Base-by-base conservation (phyloP, 768 basidiomycete species). In the Pilatotrama ljubarskyi region DNA sequence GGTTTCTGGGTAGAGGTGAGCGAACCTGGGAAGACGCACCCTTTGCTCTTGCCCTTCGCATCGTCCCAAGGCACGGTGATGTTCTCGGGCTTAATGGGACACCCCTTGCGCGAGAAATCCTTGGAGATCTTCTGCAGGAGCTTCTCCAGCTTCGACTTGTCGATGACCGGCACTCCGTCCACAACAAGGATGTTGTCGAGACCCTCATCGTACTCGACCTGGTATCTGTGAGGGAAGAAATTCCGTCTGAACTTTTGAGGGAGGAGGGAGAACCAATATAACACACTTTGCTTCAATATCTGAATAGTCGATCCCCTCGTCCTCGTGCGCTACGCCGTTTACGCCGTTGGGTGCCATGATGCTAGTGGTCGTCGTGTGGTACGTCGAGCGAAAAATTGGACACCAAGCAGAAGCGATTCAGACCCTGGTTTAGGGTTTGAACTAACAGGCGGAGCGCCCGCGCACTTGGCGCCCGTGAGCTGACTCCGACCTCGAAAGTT, bases 161-260 rank as follows among this genome's bases (percentile, higher is more conserved):
- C 94, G 72, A 98, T 92, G 60, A 93, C 73, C 10, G 95, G 97
- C 20, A 95, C 82, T 50, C 94, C 93, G 73, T 98, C 97, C 59
- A 98, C 86, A 52, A 98, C 90, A 53, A 99, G 75, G 57, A 93
- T 85, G 70, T 91, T 92, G 78, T 98, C 97, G 69, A 98, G 84
- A 40, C 91, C 83, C 64, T 93, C 88, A 66, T 93, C 90, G 64
- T 86, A 85, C 58, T 91, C 79, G 67, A 95, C 87, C 64, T 87
- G 82, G 77, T 94, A 96, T 79, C 95, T 97, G 72, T 8, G n/a
- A 41, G 66, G 29, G 29, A 32, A 10, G 29, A 10, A 4, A 63
- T 20, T 35, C 26, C 26, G 56, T 56, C 29, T 36, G 35, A 14
- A 15, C 49, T 24, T 24, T n/a, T 9, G 5, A 25, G 56, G 26